phyloP scores from a whole-genome alignment of 2,329 filamentous ascomycete genomes.

The Colletotrichum karsti region DNA sequence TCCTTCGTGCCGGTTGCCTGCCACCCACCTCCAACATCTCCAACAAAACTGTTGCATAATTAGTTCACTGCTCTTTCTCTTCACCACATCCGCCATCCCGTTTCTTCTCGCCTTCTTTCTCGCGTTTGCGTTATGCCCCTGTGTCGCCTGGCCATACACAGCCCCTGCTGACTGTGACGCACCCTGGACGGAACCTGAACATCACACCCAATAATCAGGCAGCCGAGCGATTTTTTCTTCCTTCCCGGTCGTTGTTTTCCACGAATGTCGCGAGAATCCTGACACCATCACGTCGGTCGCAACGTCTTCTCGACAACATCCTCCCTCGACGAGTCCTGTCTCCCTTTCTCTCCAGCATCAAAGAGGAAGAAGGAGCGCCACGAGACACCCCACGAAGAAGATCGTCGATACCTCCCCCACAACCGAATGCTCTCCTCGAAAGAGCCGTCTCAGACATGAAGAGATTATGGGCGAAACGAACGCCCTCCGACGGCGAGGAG shows the following conservation, averaged over 20 bases:
- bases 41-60: not conserved
- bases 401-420: not conserved
- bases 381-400: not conserved
- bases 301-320: not conserved
- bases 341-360: not conserved
- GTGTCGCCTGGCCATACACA: not conserved
- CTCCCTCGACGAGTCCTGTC: not conserved
- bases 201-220: not conserved
- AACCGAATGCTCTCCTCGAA: not conserved
- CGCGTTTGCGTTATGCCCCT: not conserved
- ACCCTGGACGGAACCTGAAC: not conserved
- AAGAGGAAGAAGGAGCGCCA: not conserved
- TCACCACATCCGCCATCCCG: not conserved
- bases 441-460: conserved; percentile 1
- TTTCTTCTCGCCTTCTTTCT: not conserved
- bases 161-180: not conserved
- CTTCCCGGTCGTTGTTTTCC: not conserved
- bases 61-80: not conserved
- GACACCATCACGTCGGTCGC: not conserved
- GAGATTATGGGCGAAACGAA: not conserved
- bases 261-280: not conserved
- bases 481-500: conserved; percentile 18
- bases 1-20: not conserved
- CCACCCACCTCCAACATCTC: too few relatives aligned
- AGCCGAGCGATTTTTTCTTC: not conserved